Evolutionary conservation across 129 eudicot species (phyloP).

Genomic region (Glebionis coronaria): DNA sequence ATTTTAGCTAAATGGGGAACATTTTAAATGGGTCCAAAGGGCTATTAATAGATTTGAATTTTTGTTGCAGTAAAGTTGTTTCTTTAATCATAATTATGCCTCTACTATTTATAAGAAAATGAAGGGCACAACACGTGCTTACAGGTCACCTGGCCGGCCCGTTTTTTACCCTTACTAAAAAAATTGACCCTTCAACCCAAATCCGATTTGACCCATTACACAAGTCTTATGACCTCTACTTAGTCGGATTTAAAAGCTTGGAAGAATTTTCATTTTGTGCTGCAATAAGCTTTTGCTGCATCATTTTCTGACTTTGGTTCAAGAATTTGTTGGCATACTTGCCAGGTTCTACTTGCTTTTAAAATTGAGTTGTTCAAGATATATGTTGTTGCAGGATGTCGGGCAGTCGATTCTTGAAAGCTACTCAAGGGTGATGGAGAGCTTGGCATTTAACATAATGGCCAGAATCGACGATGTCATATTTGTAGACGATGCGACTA

Average conservation of each 20-base stretch:
- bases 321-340: too few relatives aligned
- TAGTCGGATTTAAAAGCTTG: too few relatives aligned
- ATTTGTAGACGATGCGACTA: conserved; percentile 68
- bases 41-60: neutral
- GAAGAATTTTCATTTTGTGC: too few relatives aligned
- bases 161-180: neutral
- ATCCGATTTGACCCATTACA: neutral
- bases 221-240: neutral
- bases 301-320: too few relatives aligned
- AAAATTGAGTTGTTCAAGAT: neutral
- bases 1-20: neutral
- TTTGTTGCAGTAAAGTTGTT: neutral
- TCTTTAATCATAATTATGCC: neutral
- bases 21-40: neutral
- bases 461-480: conserved; percentile 94
- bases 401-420: conserved; percentile 96
- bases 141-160: neutral
- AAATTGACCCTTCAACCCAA: neutral
- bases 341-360: too few relatives aligned
- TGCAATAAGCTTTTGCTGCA: too few relatives aligned
- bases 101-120: neutral
- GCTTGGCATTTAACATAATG: conserved; percentile 93
- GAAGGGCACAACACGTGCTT: neutral
- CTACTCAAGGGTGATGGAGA: conserved; percentile 94
- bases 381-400: conserved; percentile 63